A percentile compares a stretch with the other conserved stretches of the same genome.
These are phyloP conservation scores for Aspergillus sp. DNA, from an alignment of 2,329 filamentous ascomycete genomes.

Conservation along the genomic window DNA sequence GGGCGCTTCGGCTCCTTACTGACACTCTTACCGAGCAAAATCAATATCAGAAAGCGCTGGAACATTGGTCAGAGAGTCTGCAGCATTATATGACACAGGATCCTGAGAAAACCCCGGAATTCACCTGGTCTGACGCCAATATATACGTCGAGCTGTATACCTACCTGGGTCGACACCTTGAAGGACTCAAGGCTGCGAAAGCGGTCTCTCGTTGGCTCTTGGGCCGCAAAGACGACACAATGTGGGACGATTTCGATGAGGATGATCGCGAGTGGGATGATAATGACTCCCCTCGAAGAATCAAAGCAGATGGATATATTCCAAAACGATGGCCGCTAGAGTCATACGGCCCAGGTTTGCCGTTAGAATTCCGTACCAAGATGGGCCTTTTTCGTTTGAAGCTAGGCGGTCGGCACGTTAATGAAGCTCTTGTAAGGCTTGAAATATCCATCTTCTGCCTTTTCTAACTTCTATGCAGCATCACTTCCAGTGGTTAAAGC, in stretches of 20 bases:
- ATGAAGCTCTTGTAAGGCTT: constrained; percentile 70
- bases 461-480: constrained; percentile 41
- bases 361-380: constrained; percentile 79
- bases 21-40: constrained; percentile 56
- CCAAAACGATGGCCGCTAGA: constrained; percentile 53
- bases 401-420: constrained; percentile 58
- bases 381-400: constrained; percentile 80
- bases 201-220: constrained; percentile 77
- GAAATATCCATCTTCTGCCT: too few species aligned
- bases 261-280: constrained; percentile 91
- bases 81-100: constrained; percentile 47
- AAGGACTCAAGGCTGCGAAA: constrained; percentile 70
- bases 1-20: constrained; percentile 57
- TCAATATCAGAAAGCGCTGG: constrained; percentile 49
- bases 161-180: constrained; percentile 60
- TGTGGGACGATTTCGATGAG: constrained; percentile 70
- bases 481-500: constrained; percentile 71
- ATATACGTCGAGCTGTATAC: constrained; percentile 81
- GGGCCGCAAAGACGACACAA: constrained; percentile 68
- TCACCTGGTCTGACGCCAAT: constrained; percentile 78
- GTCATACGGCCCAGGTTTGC: constrained; percentile 71
- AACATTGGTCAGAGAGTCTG: constrained; percentile 55
- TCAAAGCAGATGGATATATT: constrained; percentile 61
- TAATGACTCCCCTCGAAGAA: constrained; percentile 66
- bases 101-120: constrained; percentile 45